These are phyloP conservation scores for Amphichorda felina DNA, from an alignment of 2,329 filamentous ascomycete species.

Conservation along the genomic window DNA sequence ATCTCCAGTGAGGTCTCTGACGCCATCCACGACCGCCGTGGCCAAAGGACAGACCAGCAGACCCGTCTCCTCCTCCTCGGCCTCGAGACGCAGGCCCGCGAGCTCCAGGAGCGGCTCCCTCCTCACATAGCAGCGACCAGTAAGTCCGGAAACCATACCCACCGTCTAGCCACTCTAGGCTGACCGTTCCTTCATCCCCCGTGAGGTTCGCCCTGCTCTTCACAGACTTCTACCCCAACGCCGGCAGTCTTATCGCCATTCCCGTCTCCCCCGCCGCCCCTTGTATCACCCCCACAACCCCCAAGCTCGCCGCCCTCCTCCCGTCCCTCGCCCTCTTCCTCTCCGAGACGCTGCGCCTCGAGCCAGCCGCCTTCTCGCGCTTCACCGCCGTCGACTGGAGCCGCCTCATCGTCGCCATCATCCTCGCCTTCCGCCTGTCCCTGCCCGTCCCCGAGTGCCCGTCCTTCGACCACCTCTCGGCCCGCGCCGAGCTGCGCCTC, in stretches of 20 bases:
- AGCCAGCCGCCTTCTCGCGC: not conserved
- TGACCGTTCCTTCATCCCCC: slow-evolving; percentile 7
- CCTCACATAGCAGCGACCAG: slow-evolving; percentile 14
- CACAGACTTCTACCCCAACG: slow-evolving; percentile 25
- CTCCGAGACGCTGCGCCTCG: not conserved
- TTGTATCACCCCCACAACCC: slow-evolving; percentile 6
- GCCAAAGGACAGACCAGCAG: slow-evolving; percentile 25
- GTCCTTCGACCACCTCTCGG: slow-evolving; percentile 22
- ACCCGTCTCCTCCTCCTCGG: slow-evolving; percentile 31
- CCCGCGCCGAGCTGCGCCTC: slow-evolving; percentile 25
- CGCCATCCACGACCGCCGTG: slow-evolving; percentile 13
- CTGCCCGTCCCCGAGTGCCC: slow-evolving; percentile 28
- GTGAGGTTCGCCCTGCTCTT: slow-evolving; percentile 20
- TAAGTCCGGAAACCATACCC: slow-evolving; percentile 8
- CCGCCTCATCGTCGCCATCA: slow-evolving; percentile 25
- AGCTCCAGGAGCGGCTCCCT: slow-evolving; percentile 25
- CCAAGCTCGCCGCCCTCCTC: slow-evolving; percentile 12
- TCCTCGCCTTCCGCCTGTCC: slow-evolving; percentile 32
- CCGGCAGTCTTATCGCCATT: slow-evolving; percentile 20
- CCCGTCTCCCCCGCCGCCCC: slow-evolving; percentile 4
- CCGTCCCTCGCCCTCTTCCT: slow-evolving; percentile 14
- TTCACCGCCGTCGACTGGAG: slow-evolving; percentile 31
- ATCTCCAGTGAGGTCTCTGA: slow-evolving; percentile 24
- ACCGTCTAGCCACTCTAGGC: not conserved
- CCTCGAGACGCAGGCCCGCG: slow-evolving; percentile 31